Conservation (phyloP, 176 grass and related monocot genomes). For the Poa pratensis region DNA sequence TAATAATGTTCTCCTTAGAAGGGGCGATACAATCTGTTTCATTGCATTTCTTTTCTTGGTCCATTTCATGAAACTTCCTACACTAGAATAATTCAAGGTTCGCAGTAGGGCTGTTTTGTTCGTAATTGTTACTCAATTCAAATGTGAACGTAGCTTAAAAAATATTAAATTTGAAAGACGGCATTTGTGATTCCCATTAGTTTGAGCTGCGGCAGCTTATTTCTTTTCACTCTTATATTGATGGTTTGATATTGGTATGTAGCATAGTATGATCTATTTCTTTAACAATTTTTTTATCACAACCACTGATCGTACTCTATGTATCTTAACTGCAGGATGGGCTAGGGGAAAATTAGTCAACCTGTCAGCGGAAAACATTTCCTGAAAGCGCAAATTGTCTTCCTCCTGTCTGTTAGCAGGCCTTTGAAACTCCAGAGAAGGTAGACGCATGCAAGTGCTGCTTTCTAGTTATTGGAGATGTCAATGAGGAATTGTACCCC, state of each 20-base stretch:
- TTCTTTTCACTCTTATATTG: neutral
- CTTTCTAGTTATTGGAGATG: neutral
- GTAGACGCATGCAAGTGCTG: neutral
- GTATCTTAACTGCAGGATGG: slow-evolving; percentile 43
- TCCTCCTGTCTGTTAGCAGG: neutral
- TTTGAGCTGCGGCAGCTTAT: neutral
- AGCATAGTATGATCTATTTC: too few species aligned
- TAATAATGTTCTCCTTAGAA: neutral
- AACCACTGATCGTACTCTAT: slow-evolving; percentile 2
- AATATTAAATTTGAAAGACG: neutral
- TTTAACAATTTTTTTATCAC: neutral
- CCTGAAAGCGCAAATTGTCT: neutral
- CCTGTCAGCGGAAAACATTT: neutral
- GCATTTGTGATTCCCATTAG: neutral
- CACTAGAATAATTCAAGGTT: slow-evolving; percentile 1
- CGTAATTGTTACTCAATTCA: too few species aligned
- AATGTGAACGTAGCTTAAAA: too few species aligned
- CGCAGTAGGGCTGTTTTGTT: neutral
- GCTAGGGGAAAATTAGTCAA: slow-evolving; percentile 29
- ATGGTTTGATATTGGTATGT: too few species aligned
- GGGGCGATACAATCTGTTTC: neutral
- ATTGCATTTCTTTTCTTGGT: neutral
- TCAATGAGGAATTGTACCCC: neutral
- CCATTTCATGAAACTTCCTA: neutral
- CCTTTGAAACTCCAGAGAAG: neutral